These are phyloP conservation scores for Pythium utonaiense DNA, from an alignment of 352 stramenopile genomes.

Conservation along the genomic window DNA sequence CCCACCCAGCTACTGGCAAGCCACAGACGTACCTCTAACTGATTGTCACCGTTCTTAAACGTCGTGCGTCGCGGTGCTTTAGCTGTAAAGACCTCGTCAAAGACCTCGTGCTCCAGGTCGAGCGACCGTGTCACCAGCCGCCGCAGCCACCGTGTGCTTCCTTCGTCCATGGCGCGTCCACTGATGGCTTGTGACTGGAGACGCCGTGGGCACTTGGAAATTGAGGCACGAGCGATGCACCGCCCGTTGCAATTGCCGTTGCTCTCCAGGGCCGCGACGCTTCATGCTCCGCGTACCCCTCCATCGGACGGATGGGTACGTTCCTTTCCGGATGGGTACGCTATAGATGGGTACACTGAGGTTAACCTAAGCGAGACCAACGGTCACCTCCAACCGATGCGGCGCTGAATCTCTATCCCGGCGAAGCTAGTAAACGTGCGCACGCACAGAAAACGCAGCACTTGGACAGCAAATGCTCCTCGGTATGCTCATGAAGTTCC, in stretches of 20 bases:
- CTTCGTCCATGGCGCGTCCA: conserved; percentile 43
- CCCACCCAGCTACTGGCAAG: not conserved
- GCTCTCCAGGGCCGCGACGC: not conserved
- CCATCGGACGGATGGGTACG: not conserved
- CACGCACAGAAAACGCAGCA: not conserved
- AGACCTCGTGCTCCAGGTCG: conserved; percentile 48
- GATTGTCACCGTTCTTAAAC: conserved; percentile 31
- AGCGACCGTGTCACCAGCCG: conserved; percentile 59
- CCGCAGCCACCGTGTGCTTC: conserved; percentile 49
- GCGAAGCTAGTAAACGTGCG: not conserved
- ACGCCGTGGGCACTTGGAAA: not conserved
- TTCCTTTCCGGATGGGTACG: not conserved
- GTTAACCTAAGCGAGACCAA: not conserved
- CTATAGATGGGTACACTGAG: no score
- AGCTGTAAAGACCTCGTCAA: conserved; percentile 49
- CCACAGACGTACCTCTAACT: conserved; percentile 29
- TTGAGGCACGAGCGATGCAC: not conserved
- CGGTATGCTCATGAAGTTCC: not conserved
- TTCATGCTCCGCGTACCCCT: conserved; percentile 1
- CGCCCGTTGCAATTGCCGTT: not conserved
- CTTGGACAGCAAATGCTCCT: not conserved
- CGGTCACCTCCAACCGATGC: not conserved
- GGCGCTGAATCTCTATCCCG: not conserved
- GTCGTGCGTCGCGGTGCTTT: conserved; percentile 22
- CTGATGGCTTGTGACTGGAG: not conserved